Base-by-base conservation (phyloP, 192 early-diverging fungal genomes). In the Podila epicladia region DNA sequence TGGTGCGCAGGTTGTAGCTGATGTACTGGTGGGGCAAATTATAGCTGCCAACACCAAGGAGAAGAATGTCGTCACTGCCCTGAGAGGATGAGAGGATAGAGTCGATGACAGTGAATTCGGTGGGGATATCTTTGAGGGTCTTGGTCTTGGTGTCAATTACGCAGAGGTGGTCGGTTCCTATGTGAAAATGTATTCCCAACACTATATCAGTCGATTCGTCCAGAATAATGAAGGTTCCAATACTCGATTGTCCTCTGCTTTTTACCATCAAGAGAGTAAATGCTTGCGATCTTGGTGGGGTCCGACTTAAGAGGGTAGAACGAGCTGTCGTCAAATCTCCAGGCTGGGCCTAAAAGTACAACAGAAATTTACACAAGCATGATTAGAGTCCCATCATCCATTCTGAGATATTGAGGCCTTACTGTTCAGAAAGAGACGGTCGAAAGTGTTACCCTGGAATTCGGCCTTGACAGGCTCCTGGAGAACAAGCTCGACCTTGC, bases 381-480 rank as follows among this genome's bases (percentile, higher is more conserved):
- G 22, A 67, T 77, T 19, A 91, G 83, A 45, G 11, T 1, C 12
- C 1, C 15, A 15, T 45, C 13, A 45, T 45, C 8, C 41, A 15
- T 17, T 3, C 26, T 50, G 28, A 91, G 88, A 91, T 31, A 88
- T 82, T 19, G 92, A 84, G 3, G 6, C 35, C 0, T 11, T 37
- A 9, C 35, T 37, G 9, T 8, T 37, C 9, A 55, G 20, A 55
- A 55, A 7, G 1, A 26, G 19, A n/a, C 4, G 22, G 20, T 22
- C 19, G 2, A 55, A 11, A 17, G 7, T 13, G 3, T 35, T 71
- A 79, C 75, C 83, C 0, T 91, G 88, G 75, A 95, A 94, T 57
- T 95, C 94, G 45, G 87, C 89, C 20, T 77, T 53, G 8, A 92
- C 48, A 6, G 90, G 86, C 37, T 82, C 64, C 3, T 72, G 65